Percentiles rank a stretch among this genome's conserved stretches.
These are phyloP conservation scores for Podospora comata DNA, from an alignment of 495 filamentous ascomycete genomes.

Conservation along the genomic window DNA sequence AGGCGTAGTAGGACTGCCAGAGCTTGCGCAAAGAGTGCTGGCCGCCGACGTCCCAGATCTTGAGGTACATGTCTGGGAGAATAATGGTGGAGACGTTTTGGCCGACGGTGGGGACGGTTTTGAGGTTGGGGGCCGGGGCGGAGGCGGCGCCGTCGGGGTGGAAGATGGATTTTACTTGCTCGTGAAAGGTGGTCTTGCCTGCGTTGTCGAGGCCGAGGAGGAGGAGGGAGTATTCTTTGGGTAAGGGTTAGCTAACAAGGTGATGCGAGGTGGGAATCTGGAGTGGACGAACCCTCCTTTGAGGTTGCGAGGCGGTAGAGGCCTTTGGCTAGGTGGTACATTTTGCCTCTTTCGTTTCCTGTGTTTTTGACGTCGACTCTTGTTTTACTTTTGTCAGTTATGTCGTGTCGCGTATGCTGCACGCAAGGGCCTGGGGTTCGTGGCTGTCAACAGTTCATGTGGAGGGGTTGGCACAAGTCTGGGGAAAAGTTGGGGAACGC, in stretches of 20 bases:
- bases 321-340: conserved; percentile 97
- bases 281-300: conserved; percentile 68
- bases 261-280: conserved; percentile 7
- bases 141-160: conserved; percentile 60
- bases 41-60: conserved; percentile 97
- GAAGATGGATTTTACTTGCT: conserved; percentile 88
- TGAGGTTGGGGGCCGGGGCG: conserved; percentile 54
- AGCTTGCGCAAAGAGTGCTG: conserved; percentile 84
- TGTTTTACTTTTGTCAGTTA: neutral
- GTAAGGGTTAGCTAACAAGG: conserved; percentile 7
- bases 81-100: conserved; percentile 92
- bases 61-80: conserved; percentile 88
- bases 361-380: neutral
- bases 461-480: neutral
- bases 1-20: conserved; percentile 93
- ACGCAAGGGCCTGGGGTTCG: neutral
- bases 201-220: conserved; percentile 97
- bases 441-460: neutral
- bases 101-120: conserved; percentile 93
- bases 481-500: neutral
- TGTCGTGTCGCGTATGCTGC: neutral
- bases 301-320: conserved; percentile 91
- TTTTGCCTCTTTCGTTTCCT: conserved; percentile 38
- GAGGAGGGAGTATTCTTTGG: conserved; percentile 89
- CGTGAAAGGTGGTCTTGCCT: conserved; percentile 96